Evolutionary conservation across 495 filamentous ascomycete species (phyloP), one percentile per base, ranked within the genome.

Genomic region (Hyphodiscus hymeniophilus): DNA sequence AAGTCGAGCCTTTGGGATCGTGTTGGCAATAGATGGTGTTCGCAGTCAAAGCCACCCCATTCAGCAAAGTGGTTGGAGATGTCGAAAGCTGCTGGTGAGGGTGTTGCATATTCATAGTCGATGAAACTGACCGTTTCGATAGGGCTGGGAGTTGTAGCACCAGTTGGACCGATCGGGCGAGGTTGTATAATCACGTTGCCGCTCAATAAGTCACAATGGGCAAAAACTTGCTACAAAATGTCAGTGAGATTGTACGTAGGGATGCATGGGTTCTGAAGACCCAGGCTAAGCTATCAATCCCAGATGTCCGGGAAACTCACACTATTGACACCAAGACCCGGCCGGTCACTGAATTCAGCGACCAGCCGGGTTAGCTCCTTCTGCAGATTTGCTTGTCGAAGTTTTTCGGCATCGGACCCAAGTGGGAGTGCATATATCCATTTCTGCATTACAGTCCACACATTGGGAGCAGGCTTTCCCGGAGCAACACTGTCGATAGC

Each of bases 41-140:
- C 89, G 74, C 92, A 99, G 54, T 92, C 87, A 59, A 95, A 94
- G 47, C 92, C 92, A 44, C 83, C 90, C 91, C 92, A 99, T 70
- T 99, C 92, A 34, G 94, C 88, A 61, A 99, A 91, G 72, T 99
- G 92, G 72, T 99, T 99, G n/a, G 92, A 83, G 47, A 99, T 79
- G 62, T 99, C 92, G 64, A 99, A 99, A n/a, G 92, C 88, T 12
- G 90, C 87, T 0, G 94, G 92, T 7, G 89, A 89, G 2, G 94
- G 89, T 0, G 87, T 89, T 7, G 91, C 88, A 62, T 92, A 94
- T 67, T 99, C 92, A 68, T 97, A 99, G 66, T 99, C 92, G 59
- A 99, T 97, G 63, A 99, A 97, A 60, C 79, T 80, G 38, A 97
- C 87, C 20, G 36, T 47, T 20, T 45, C 30, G 3, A 40, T 38